Base-by-base conservation (phyloP, 1,284 basidiomycete species). In the Baeospora myosura region DNA sequence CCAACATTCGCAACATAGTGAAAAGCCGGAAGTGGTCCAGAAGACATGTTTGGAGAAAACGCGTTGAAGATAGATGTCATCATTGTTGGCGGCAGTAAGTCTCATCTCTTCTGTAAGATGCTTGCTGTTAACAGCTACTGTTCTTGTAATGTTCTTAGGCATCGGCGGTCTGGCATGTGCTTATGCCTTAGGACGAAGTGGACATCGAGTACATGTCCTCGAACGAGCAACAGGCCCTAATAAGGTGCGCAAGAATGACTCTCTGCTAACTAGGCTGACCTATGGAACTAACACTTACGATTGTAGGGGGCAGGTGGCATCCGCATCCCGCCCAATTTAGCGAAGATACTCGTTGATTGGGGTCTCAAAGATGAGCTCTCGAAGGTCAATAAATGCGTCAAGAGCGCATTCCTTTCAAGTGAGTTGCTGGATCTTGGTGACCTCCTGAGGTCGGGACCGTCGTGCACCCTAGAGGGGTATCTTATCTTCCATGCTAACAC, bases 281-380 rank as follows among this genome's bases (percentile, higher is more conserved):
- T 30, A 20, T 11, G n/a, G 30, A 38, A 14, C 22, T 36, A 18
- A 33, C 11, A 17, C 16, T 8, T 8, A 28, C 16, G 7, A n/a
- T 42, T 8, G 32, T 47, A 66, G 52, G 57, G 58, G 22, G 55
- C 60, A 4, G 68, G 61, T 12, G 71, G 69, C 3, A 58, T 71
- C 12, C 68, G 72, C 23, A 55, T 75, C 5, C 68, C 73, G 21
- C 74, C 74, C 0, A 77, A 77, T 52, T 53, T 69, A 33, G 68
- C 68, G 29, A 75, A 74, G 47, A 68, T 76, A 17, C 60, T 76
- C 7, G 47, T 60, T 3, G 63, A 71, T 33, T 77, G 76, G 76
- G 71, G 70, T 4, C 57, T 76, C 21, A 60, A 51, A n/a, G 63
- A 70, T 17, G 60, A 71, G 20, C 45, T 72, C 16, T 14, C 7